Percentiles rank a stretch among this genome's conserved stretches.
Conservation (phyloP, 1,139 yeast species). For the Saccharomycopsis hybrid region DNA sequence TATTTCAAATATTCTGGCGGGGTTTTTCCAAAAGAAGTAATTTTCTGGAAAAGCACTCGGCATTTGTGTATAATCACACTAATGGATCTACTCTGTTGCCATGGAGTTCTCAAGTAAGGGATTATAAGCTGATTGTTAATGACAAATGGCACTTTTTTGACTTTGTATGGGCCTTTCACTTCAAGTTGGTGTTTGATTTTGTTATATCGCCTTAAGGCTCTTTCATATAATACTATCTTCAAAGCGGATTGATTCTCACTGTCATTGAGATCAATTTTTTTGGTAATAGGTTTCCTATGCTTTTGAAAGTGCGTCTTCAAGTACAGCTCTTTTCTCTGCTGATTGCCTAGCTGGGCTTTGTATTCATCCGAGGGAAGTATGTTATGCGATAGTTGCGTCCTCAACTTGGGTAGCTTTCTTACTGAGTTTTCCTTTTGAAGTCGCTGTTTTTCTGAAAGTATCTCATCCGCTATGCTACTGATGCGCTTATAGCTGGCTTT, state of each 20-base stretch:
- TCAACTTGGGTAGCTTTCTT: too few species aligned
- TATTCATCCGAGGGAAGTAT: too few species aligned
- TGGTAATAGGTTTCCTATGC: too few species aligned
- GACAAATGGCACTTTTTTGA: background rate
- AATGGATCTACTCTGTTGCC: background rate
- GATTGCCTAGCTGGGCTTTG: too few species aligned
- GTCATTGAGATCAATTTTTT: too few species aligned
- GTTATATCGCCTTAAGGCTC: background rate
- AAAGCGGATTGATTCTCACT: background rate
- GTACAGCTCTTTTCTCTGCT: too few species aligned
- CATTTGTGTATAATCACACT: background rate
- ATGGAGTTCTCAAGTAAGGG: background rate
- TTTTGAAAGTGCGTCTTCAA: too few species aligned
- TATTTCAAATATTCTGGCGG: background rate
- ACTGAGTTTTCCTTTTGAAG: too few species aligned
- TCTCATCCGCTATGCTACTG: too few species aligned
- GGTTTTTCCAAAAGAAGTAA: background rate
- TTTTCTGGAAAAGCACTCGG: background rate
- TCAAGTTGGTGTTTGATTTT: background rate
- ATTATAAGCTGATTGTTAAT: background rate
- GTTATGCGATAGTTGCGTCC: too few species aligned
- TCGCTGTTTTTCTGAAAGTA: too few species aligned
- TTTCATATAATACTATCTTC: background rate
- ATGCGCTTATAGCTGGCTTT: too few species aligned
- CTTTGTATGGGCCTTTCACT: background rate